Conservation (phyloP, 768 basidiomycete genomes). For the Rhizopogon salebrosus region DNA sequence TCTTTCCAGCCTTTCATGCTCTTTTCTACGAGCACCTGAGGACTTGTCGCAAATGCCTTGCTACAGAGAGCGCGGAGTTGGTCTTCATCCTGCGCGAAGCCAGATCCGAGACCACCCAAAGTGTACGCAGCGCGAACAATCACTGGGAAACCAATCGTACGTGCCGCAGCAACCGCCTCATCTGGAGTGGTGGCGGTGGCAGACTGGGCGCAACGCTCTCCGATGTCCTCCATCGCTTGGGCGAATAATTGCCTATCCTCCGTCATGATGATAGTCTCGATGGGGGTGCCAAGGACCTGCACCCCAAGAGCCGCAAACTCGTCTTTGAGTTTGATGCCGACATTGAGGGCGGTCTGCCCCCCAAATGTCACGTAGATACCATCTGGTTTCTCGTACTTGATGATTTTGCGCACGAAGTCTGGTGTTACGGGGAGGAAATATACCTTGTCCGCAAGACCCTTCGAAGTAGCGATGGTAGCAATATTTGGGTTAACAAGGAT, state of each 20-base stretch:
- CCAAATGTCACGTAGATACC: conserved; percentile 99
- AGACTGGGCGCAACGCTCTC: conserved; percentile 91
- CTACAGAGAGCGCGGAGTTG: conserved; percentile 84
- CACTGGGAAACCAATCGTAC: conserved; percentile 86
- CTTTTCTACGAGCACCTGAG: conserved; percentile 98
- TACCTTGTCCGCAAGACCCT: conserved; percentile 97
- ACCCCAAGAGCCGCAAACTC: conserved; percentile 89
- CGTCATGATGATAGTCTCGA: conserved; percentile 94
- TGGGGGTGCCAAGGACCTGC: conserved; percentile 92
- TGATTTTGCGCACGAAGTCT: conserved; percentile 96
- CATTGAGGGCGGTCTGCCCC: conserved; percentile 94
- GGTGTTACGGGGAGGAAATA: conserved; percentile 99
- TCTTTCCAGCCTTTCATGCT: conserved; percentile 99
- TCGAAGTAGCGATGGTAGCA: conserved; percentile 96
- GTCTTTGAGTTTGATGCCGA: conserved; percentile 97
- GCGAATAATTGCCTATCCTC: conserved; percentile 96
- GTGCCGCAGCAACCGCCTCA: conserved; percentile 81
- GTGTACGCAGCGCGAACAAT: conserved; percentile 97
- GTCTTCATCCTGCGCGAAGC: conserved; percentile 92
- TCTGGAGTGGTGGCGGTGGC: conserved; percentile 80
- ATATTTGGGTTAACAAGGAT: conserved; percentile 99
- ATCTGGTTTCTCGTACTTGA: conserved; percentile 97
- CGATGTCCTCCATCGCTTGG: conserved; percentile 90
- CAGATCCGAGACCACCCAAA: conserved; percentile 90
- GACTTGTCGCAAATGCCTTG: conserved; percentile 96